phyloP scores from a whole-genome alignment of 1,284 basidiomycete species.

The Cystobasidiaceae sp. region DNA sequence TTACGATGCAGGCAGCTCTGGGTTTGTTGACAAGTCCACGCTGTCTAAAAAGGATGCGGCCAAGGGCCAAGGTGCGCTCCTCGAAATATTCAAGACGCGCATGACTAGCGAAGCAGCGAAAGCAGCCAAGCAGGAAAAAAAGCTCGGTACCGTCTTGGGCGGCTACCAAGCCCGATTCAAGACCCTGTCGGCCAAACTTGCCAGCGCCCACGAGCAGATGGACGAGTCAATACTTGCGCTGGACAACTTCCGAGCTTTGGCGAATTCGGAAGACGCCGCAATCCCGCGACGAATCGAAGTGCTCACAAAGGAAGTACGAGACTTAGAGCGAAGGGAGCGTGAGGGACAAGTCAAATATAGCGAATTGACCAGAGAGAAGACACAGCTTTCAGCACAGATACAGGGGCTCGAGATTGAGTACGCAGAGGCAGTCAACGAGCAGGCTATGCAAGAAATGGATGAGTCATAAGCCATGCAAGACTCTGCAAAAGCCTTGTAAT shows the following conservation, averaged over 20 bases:
- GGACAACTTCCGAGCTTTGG: slow-evolving; percentile 69
- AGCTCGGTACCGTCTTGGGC: slow-evolving; percentile 76
- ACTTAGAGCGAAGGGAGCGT: slow-evolving; percentile 66
- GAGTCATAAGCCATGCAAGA: slow-evolving; percentile 2
- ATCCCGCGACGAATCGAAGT: slow-evolving; percentile 67
- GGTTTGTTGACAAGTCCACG: slow-evolving; percentile 63
- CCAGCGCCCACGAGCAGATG: slow-evolving; percentile 64
- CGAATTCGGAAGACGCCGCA: slow-evolving; percentile 63
- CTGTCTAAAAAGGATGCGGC: slow-evolving; percentile 60
- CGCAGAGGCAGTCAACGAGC: slow-evolving; percentile 69
- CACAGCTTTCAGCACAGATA: slow-evolving; percentile 53
- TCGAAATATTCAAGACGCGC: slow-evolving; percentile 62
- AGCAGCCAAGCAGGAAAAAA: slow-evolving; percentile 85
- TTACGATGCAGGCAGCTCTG: slow-evolving; percentile 57
- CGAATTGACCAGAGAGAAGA: slow-evolving; percentile 69
- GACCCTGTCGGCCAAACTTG: slow-evolving; percentile 62
- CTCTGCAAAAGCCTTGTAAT: neutral
- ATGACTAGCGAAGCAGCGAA: slow-evolving; percentile 79
- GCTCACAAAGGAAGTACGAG: slow-evolving; percentile 76
- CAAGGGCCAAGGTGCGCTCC: slow-evolving; percentile 59
- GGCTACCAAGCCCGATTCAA: slow-evolving; percentile 80
- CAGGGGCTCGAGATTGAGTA: slow-evolving; percentile 50
- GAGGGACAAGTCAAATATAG: slow-evolving; percentile 72
- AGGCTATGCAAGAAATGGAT: slow-evolving; percentile 34
- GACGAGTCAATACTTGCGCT: slow-evolving; percentile 63